These are phyloP conservation scores for Trichoderma sp. DNA, from an alignment of 2,329 filamentous ascomycete genomes.

Conservation along the genomic window DNA sequence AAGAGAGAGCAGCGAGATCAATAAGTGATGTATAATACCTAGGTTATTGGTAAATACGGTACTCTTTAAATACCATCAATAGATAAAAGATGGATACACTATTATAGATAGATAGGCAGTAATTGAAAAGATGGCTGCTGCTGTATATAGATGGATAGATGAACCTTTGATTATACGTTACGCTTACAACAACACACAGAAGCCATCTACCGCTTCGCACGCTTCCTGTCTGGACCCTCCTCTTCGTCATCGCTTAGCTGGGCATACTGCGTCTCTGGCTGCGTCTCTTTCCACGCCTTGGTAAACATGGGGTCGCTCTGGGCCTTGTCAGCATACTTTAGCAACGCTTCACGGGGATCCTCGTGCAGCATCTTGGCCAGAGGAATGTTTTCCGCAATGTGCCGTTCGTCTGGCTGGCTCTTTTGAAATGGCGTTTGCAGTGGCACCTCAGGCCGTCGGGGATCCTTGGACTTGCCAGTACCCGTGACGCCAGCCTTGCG, in stretches of 20 bases:
- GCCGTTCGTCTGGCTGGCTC: slow-evolving; percentile 82
- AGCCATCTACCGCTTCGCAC: slow-evolving; percentile 45
- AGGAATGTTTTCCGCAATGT: slow-evolving; percentile 84
- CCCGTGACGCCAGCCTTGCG: slow-evolving; percentile 68
- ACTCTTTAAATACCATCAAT: too few species aligned
- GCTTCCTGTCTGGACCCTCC: slow-evolving; percentile 65
- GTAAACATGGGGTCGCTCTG: slow-evolving; percentile 94
- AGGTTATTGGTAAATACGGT: too few species aligned
- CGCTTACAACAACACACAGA: not conserved
- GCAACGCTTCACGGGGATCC: slow-evolving; percentile 85
- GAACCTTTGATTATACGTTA: not conserved
- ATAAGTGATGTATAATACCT: too few species aligned
- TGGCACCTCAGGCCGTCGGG: slow-evolving; percentile 79
- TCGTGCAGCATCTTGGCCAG: slow-evolving; percentile 93
- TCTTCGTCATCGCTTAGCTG: slow-evolving; percentile 85
- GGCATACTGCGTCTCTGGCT: slow-evolving; percentile 88
- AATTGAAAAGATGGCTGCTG: too few species aligned
- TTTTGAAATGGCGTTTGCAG: slow-evolving; percentile 86
- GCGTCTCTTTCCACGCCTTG: slow-evolving; percentile 85
- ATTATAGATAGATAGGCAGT: too few species aligned
- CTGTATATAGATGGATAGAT: not conserved
- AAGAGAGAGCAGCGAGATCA: not conserved
- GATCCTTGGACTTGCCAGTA: slow-evolving; percentile 73
- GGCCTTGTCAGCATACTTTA: slow-evolving; percentile 93
- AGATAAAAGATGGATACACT: not conserved